These are phyloP conservation scores for Barbatosphaeria neglecta DNA, from an alignment of 495 filamentous ascomycete genomes.

Conservation along the genomic window DNA sequence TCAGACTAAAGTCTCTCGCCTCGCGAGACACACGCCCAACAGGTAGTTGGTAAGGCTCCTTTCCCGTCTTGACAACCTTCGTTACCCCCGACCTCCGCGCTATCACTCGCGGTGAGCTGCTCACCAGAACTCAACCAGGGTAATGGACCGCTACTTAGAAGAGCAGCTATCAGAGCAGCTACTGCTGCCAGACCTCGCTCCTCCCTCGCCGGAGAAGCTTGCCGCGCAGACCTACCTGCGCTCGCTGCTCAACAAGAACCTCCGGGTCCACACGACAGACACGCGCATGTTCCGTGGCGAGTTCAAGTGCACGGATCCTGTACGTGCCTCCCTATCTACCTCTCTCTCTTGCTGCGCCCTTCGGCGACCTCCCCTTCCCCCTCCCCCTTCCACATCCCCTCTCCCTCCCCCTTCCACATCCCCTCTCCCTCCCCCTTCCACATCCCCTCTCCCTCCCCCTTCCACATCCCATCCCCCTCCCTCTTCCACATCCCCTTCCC, in stretches of 20 bases:
- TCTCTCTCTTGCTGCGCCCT: neutral
- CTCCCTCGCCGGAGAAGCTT: constrained; percentile 10
- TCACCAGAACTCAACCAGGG: too few relatives aligned
- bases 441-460: neutral
- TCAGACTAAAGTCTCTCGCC: too few relatives aligned
- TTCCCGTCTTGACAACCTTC: too few relatives aligned
- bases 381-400: neutral
- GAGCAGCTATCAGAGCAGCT: too few relatives aligned
- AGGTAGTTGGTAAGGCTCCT: too few relatives aligned
- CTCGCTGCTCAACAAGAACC: constrained; percentile 50
- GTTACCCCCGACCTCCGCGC: too few relatives aligned
- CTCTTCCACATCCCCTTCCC: neutral
- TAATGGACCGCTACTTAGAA: too few relatives aligned
- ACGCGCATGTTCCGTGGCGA: constrained; percentile 76
- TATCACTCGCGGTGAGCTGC: too few relatives aligned
- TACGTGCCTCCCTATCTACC: constrained; percentile 23
- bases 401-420: neutral
- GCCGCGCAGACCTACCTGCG: constrained; percentile 29
- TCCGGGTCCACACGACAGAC: constrained; percentile 76
- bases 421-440: too few relatives aligned
- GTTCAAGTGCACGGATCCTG: constrained; percentile 91
- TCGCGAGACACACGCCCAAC: too few relatives aligned
- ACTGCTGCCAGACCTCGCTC: neutral
- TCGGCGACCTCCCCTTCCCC: neutral
- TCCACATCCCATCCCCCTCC: neutral